A percentile compares a stretch with the other conserved stretches of the same genome.
Evolutionary conservation across 2,329 filamentous ascomycete species (phyloP).

Genomic region (Arthrinium puccinioides): DNA sequence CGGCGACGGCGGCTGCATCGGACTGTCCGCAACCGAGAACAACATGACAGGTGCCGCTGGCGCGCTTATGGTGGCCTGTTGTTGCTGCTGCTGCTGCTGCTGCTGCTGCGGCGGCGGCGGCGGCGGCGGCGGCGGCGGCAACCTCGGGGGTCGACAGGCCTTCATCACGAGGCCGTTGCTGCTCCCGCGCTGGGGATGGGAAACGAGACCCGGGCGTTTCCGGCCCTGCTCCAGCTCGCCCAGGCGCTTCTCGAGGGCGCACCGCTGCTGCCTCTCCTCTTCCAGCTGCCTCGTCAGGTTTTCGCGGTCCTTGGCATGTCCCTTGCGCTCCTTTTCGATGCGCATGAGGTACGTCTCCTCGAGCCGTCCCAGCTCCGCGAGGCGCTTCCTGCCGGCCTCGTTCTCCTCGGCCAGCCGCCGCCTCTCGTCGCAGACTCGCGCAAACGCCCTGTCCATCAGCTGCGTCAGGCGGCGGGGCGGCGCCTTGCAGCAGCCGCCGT

Average conservation of each 20-base stretch:
- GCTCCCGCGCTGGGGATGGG: conserved; percentile 1
- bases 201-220: background rate
- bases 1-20: too few species aligned
- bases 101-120: too few species aligned
- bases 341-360: conserved; percentile 32
- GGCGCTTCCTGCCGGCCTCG: conserved; percentile 22
- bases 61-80: too few species aligned
- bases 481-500: conserved; percentile 36
- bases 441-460: conserved; percentile 27
- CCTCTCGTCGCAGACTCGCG: conserved; percentile 14
- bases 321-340: conserved; percentile 26
- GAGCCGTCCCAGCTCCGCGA: conserved; percentile 28
- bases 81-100: too few species aligned
- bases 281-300: conserved; percentile 26
- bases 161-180: too few species aligned
- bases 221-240: conserved; percentile 19
- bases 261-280: conserved; percentile 25
- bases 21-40: too few species aligned
- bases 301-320: conserved; percentile 23
- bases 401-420: conserved; percentile 22
- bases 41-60: too few species aligned
- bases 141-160: too few species aligned
- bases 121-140: too few species aligned
- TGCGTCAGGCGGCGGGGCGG: conserved; percentile 22
- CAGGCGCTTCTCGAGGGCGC: conserved; percentile 9